Base-by-base conservation (phyloP, 1,139 yeast genomes). In the Geotrichum carabidarum region DNA sequence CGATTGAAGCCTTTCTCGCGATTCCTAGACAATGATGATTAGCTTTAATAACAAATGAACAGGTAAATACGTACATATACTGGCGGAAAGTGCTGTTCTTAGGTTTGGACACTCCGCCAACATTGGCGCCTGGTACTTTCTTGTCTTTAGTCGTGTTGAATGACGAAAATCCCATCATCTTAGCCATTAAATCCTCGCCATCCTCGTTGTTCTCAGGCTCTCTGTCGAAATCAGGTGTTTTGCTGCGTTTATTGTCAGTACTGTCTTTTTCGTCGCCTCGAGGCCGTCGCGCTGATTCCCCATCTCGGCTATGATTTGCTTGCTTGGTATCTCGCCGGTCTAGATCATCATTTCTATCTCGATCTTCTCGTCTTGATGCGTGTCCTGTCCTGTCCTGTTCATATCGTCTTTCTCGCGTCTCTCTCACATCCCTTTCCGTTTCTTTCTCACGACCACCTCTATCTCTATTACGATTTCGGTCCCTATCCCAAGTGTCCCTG, bases 111-210 rank as follows among this genome's bases (percentile, higher is more conserved):
- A 74, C 75, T 0, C 74, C 77, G 14, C 81, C 81, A 5, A 76
- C 76, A 56, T 78, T 76, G 2, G 63, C 53, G 4, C 67, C 68
- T 6, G 50, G 47, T 4, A 80, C 83, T 53, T 81, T 81, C 60
- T 81, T 81, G 44, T 82, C 80, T 65, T 84, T 83, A 4, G 89
- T 83, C 1, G 83, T 65, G 0, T 76, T 77, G 67, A 84, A 84
- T 1, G 80, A 78, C 2, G 77, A 71, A 62, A 83, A 83, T 2
- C 93, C 94, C 88, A 85, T 83, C 62, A 84, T 71, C 45, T 67
- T 59, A 50, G 62, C 61, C 71, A 72, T 68, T 51, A 61, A 58
- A 12, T 64, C 68, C 32, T 66, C 66, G 8, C 60, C 66, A 11
- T 60, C 65, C 8, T 57, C 59, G n/a, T 37, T 42, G 53, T 15